Evolutionary conservation across 306 rosid genomes (phyloP), one percentile per base, ranked within the genome.

Genomic region (Acacia melanoxylon): DNA sequence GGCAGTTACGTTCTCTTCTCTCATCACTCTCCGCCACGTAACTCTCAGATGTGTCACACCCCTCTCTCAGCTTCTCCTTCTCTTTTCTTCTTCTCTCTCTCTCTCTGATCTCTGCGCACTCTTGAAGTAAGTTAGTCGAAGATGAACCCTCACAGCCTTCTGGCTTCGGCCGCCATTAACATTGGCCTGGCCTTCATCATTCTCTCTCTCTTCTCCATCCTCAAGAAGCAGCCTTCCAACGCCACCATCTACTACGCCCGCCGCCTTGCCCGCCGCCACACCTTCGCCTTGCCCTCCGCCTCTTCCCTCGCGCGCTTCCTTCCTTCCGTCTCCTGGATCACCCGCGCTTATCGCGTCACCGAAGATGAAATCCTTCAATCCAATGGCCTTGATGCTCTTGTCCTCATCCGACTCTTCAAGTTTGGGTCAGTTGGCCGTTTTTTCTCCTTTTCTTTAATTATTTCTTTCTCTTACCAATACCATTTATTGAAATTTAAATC

Each of bases 121-220:
- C 3, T 10, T 40, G 4, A n/a, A 45, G 35, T 15, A 13, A 2
- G 29, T 62, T 45, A 13, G 25, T 54, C 61, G 25, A 79, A 63
- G 54, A 94, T 95, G 99, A 83, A 90, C 59, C 83, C 91, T 10
- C 87, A 83, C 19, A 85, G 99, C 75, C 91, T 95, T 12, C 27
- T 91, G 8, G 98, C 99, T 41, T 95, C 98, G 3, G 97, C 98
- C 24, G 85, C 90, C 79, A 89, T 91, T 66, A 95, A 95, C 95
- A 84, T 93, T 62, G 96, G 96, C 5, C 56, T 92, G 63, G 95
- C 99, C 41, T 25, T 91, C n/a, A 71, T 93, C 17, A 79, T 77
- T 16, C 95, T 95, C 42, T 73, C 97, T 2, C 91, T 95, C 46
- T 95, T 93, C 85, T 89, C 99, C 81, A 70, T 93, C 24, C 90